Base-by-base conservation (phyloP, 306 rosid species). In the Rubus idaeus region DNA sequence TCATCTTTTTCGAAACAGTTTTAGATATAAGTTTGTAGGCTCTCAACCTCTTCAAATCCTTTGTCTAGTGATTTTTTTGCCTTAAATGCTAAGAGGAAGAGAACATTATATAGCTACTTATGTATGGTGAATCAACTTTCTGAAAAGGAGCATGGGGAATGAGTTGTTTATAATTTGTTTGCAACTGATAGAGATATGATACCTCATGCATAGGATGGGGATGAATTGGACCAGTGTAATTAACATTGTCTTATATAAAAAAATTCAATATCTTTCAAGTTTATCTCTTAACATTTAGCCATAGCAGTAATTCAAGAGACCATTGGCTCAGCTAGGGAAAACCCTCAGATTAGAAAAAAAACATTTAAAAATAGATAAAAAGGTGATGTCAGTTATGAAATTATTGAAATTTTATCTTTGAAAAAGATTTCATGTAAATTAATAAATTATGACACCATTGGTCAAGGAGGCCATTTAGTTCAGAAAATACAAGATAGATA, bases 131-230 rank as follows among this genome's bases (percentile, higher is more conserved):
- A 71, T 52, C 75, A 52, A 18, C 75, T 53, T n/a, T 71, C 23
- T 39, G 39, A 71, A 71, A 53, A 18, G n/a, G 52, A 35, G 75
- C 5, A 53, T 70, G 61, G 56, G 4, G 35, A 9, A 9, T 70
- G 47, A 55, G 50, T 50, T 11, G 1, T 30, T 30, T 30, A 30
- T 30, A 30, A 30, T 30, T 30, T 30, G 35, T 71, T 37, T 4
- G 52, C 50, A 20, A 41, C 41, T 44, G 77, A 73, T 23, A 26
- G 44, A 73, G 45, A 73, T 73, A 73, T 57, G 10, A 26, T 64
- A 58, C 55, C 77, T n/a, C 17, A 16, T 58, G 68, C 68, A 3
- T 8, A 14, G 23, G 74, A 52, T 18, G 21, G 13, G 50, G 6
- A 55, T 23, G 23, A 41, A 44, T 57, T 45, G 10, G 20, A 41